Evolutionary conservation across 2,329 filamentous ascomycete genomes (phyloP).

Genomic region (Talaromyces sp.): DNA sequence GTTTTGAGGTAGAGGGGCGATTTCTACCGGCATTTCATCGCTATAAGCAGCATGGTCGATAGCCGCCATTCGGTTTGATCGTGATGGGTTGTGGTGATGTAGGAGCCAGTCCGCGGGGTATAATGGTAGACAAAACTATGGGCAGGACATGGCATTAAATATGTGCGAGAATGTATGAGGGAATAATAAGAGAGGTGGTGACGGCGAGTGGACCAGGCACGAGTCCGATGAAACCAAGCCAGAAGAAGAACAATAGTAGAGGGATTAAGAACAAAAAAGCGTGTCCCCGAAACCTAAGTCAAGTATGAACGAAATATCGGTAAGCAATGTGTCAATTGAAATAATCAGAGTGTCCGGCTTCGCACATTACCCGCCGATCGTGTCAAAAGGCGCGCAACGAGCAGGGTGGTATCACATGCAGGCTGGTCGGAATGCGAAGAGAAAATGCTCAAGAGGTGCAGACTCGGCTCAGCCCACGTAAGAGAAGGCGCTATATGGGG

Average conservation of each 20-base stretch:
- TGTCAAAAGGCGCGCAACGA: slow-evolving; percentile 7
- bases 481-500: slow-evolving; percentile 4
- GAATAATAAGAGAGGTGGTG: not conserved
- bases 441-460: not conserved
- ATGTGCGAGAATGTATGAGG: not conserved
- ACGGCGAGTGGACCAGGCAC: slow-evolving; percentile 9
- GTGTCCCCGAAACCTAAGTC: not conserved
- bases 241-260: not conserved
- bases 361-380: slow-evolving; percentile 16
- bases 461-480: not conserved
- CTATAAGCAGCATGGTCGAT: slow-evolving; percentile 38
- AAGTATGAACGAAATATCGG: not conserved
- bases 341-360: slow-evolving; percentile 10
- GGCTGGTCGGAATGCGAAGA: not conserved
- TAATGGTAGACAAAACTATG: slow-evolving; percentile 24
- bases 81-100: not conserved
- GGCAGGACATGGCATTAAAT: slow-evolving; percentile 27
- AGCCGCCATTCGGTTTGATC: slow-evolving; percentile 35
- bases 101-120: not conserved
- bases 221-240: not conserved
- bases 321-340: not conserved
- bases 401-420: slow-evolving; percentile 15
- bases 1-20: slow-evolving; percentile 41
- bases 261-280: not conserved
- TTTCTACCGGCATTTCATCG: slow-evolving; percentile 43